Evolutionary conservation across 2,329 filamentous ascomycete genomes (phyloP).

Genomic region (Fusarium piperis): DNA sequence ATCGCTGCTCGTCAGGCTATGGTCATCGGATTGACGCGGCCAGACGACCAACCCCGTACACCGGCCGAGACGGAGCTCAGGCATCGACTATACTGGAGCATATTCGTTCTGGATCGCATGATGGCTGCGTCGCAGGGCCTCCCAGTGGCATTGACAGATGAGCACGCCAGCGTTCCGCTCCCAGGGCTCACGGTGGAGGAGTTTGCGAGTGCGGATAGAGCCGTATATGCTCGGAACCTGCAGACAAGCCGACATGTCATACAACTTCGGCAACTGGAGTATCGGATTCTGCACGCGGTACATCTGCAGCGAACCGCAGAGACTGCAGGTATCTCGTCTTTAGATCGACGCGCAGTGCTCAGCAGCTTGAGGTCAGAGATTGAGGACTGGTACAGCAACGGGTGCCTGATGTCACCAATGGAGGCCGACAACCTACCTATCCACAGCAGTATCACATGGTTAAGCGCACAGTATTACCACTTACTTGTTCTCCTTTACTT

Average conservation of each 20-base stretch:
- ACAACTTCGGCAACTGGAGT: constrained; percentile 55
- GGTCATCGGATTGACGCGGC: constrained; percentile 49
- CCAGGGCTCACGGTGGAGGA: constrained; percentile 57
- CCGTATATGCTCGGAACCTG: constrained; percentile 51
- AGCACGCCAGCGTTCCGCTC: constrained; percentile 52
- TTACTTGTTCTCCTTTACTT: constrained; percentile 56
- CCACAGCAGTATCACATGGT: constrained; percentile 56
- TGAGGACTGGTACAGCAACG: constrained; percentile 58
- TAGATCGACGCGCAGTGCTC: constrained; percentile 47
- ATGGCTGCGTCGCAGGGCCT: constrained; percentile 54
- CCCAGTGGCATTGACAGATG: constrained; percentile 51
- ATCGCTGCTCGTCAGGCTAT: constrained; percentile 53
- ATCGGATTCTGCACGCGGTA: constrained; percentile 50
- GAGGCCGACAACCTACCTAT: constrained; percentile 57
- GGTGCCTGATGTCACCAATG: constrained; percentile 54
- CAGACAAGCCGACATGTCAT: constrained; percentile 58
- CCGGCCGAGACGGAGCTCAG: constrained; percentile 46
- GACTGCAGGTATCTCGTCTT: constrained; percentile 42
- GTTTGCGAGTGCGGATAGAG: constrained; percentile 52
- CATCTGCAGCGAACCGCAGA: constrained; percentile 46
- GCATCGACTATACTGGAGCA: constrained; percentile 56
- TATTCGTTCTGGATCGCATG: constrained; percentile 58
- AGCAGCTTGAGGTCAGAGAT: constrained; percentile 53
- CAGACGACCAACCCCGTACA: constrained; percentile 40
- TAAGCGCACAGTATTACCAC: constrained; percentile 55